Percentiles rank a stretch among this genome's conserved stretches.
Conservation (phyloP, 768 basidiomycete genomes). For the Multifurca ochricompacta region DNA sequence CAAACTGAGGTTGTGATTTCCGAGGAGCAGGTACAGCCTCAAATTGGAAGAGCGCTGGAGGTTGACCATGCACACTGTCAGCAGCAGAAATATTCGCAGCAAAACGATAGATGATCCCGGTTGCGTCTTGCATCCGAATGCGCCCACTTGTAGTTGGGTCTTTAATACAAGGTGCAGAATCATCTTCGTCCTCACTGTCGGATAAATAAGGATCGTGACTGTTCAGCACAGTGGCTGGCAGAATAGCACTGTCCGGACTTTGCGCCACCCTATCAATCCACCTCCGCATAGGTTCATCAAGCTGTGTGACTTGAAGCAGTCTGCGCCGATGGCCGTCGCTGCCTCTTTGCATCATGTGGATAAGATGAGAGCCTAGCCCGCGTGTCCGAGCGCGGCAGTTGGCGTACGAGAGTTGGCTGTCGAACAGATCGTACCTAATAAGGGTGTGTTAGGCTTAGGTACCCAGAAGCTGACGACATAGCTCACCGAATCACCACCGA, state of each 20-base stretch:
- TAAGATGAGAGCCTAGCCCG: slow-evolving; percentile 42
- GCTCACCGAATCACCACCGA: slow-evolving; percentile 56
- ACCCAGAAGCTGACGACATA: background rate
- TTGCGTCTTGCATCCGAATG: slow-evolving; percentile 52
- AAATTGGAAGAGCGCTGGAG: slow-evolving; percentile 28
- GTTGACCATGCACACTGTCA: background rate
- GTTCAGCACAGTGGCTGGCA: slow-evolving; percentile 38
- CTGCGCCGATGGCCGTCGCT: slow-evolving; percentile 49
- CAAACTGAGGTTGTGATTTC: slow-evolving; percentile 27
- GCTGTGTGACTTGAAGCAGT: slow-evolving; percentile 36
- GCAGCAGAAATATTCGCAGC: slow-evolving; percentile 23
- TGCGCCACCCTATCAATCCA: slow-evolving; percentile 46
- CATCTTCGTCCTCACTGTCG: slow-evolving; percentile 43
- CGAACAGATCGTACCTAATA: slow-evolving; percentile 50
- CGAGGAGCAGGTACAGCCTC: slow-evolving; percentile 31
- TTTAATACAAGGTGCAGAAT: slow-evolving; percentile 35
- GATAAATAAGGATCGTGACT: slow-evolving; percentile 37
- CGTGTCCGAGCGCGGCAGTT: slow-evolving; percentile 42
- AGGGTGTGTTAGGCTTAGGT: slow-evolving; percentile 4
- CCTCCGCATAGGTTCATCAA: slow-evolving; percentile 33
- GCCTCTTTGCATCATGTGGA: slow-evolving; percentile 56
- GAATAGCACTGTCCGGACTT: slow-evolving; percentile 34
- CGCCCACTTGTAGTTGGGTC: slow-evolving; percentile 58
- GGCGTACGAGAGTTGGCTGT: slow-evolving; percentile 55
- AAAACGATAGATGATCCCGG: slow-evolving; percentile 48